Base-by-base conservation (phyloP, 805 yeast genomes). In the Cyberlindnera meyerae region DNA sequence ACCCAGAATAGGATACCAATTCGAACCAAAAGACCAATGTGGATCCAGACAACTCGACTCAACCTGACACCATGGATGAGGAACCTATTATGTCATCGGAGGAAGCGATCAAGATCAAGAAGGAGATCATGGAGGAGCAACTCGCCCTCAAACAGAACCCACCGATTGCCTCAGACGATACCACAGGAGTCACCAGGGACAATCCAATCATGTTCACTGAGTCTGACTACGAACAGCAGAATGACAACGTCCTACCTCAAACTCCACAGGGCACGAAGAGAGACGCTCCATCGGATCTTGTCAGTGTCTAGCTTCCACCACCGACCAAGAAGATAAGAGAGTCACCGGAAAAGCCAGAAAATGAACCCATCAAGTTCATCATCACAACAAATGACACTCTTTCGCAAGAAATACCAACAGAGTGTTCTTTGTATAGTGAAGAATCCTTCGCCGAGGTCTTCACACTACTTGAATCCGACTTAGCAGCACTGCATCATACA, bases 241-340 rank as follows among this genome's bases (percentile, higher is more conserved):
- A 18, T 6, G 17, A 18, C 24, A 17, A 31, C 4, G 22, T 33
- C 4, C 25, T 36, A 8, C 11, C 32, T n/a, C 36, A 37, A 17
- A 13, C 32, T 3, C 40, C 40, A 18, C 40, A 33, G 8, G 36
- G 40, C 3, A 37, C 18, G 36, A 37, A 21, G 21, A 36, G 17
- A n/a, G n/a, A n/a, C n/a, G n/a, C n/a, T n/a, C n/a, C n/a, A n/a
- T n/a, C n/a, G n/a, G n/a, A n/a, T n/a, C n/a, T n/a, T n/a, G n/a
- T n/a, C 31, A 29, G 5, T 12, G 27, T n/a, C 22, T 20, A 7
- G 9, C 9, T 20, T 7, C 22, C 7, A 20, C 22, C 22, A 20
- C 22, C 22, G 9, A 9, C 22, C 9, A 20, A 20, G 22, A 20
- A 29, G 32, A 9, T 13, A 21, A 27, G n/a, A n/a, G n/a, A n/a